Base-by-base conservation (phyloP, 371 early-diverging fungal species). In the Encephalitozoon romaleae region DNA sequence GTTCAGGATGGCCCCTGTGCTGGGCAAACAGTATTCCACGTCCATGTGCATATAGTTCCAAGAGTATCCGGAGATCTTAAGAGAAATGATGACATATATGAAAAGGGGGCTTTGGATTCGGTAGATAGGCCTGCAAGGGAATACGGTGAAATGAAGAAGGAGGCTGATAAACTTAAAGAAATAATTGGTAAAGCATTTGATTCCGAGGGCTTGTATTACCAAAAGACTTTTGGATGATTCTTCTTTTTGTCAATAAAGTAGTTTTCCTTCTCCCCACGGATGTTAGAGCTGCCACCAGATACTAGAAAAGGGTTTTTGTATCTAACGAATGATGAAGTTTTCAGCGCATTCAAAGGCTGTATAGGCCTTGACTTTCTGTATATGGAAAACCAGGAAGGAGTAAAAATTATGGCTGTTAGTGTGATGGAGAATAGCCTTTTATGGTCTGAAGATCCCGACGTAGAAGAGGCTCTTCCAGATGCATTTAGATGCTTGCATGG, bases 21-120 rank as follows among this genome's bases (percentile, higher is more conserved):
- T 4, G 94, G 96, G 1, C 96, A 95, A 82, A 89, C 93, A 9
- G 94, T 90, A 11, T 78, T 90, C 12, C 96, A 96, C 85, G 91
- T 91, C 32, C 96, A 96, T 80, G 86, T 94, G 70, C 96, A 96
- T 84, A 78, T 96, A 43, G 89, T 96, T 66, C 94, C 96, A 32
- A 88, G 94, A 38, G 86, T 83, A 32, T 76, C 78, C 21, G 90
- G 90, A 18, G 94, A 95, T 65, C 25, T 78, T 9, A 43, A 69
- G 30, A 51, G 55, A 12, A 73, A 73, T 54, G 63, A 78, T 41
- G 28, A 67, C 2, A 74, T 78, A 54, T 78, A 78, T 51, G 47
- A 47, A 21, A 59, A 78, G 65, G 70, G 67, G 2, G 64, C 69
- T 1, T 38, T 74, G 26, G 78, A 78, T 69, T 52, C 49, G 25